Evolutionary conservation across 371 early-diverging fungal genomes (phyloP), one percentile per base, ranked within the genome.

Genomic region (Entomophthora muscae): DNA sequence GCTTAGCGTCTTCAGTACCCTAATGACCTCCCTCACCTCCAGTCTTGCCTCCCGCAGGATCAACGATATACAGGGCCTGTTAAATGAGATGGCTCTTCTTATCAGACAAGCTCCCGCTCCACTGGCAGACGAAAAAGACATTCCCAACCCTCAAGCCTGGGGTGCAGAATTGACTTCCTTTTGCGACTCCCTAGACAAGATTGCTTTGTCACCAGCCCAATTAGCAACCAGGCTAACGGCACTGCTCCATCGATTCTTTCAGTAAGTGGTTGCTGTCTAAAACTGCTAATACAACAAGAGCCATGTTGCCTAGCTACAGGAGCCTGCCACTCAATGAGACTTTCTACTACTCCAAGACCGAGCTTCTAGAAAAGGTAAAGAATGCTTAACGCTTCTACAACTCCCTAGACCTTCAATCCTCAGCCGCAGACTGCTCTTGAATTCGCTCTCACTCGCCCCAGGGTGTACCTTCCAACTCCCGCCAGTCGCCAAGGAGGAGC

Each of bases 341-440:
- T 12, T 78, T 82, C 22, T 92, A 90, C 67, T 90, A 86, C 65
- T 75, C 76, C 3, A 80, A 77, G 63, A 73, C 75, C 24, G 73
- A 72, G 61, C 71, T 88, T n/a, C 80, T 88, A 31, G 79, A 83
- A 69, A 83, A 83, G 77, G 85, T 83, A 70, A 66, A 17, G 10
- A 5, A 5, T 10, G 42, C 42, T 42, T n/a, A n/a, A n/a, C n/a
- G n/a, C n/a, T n/a, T n/a, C n/a, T n/a, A n/a, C n/a, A n/a, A n/a
- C n/a, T n/a, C n/a, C n/a, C 12, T 56, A 61, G 66, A 65, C 52
- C 0, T 65, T 57, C 31, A 24, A 13, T 30, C 82, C 93, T 2
- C 89, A 89, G 67, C 88, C 91, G 3, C 81, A 92, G 12, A 85
- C 87, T 22, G 76, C 87, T 0, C 73, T 89, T 26, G 92, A 91